Evolutionary conservation across 805 yeast genomes (phyloP).

Genomic region (Saccharomycopsis vini): DNA sequence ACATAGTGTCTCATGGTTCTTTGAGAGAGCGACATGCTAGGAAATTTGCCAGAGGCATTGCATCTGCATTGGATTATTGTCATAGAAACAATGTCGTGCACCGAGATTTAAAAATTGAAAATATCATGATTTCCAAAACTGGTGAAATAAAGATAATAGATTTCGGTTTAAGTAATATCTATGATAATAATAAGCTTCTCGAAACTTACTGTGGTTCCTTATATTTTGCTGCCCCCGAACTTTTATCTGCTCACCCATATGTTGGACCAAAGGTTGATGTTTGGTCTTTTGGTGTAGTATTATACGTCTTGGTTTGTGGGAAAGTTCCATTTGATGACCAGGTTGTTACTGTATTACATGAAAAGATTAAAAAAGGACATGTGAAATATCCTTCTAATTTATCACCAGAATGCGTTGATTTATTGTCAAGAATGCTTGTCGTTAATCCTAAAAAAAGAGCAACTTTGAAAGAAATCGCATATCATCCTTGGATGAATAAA

Average conservation of each 20-base stretch:
- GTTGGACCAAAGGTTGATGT: constrained; percentile 96
- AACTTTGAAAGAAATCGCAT: constrained; percentile 62
- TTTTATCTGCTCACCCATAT: constrained; percentile 85
- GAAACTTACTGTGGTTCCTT: constrained; percentile 95
- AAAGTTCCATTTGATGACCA: constrained; percentile 98
- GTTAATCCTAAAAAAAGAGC: constrained; percentile 84
- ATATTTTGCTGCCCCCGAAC: constrained; percentile 97
- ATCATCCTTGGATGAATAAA: constrained; percentile 91
- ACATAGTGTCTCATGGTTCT: constrained; percentile 92
- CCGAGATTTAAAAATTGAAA: constrained; percentile 92
- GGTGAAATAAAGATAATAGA: constrained; percentile 96
- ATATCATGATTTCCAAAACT: constrained; percentile 84
- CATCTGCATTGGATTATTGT: constrained; percentile 86
- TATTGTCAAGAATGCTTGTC: constrained; percentile 81
- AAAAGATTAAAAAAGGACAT: constrained; percentile 83
- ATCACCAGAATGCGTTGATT: constrained; percentile 69
- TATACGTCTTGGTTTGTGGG: constrained; percentile 93
- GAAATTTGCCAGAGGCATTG: constrained; percentile 89
- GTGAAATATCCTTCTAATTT: constrained; percentile 85
- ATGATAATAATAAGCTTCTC: constrained; percentile 57
- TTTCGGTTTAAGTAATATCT: constrained; percentile 89
- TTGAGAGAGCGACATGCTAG: constrained; percentile 90
- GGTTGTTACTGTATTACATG: constrained; percentile 83
- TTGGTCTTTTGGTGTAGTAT: constrained; percentile 96
- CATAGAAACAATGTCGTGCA: constrained; percentile 94